Evolutionary conservation across 2,329 filamentous ascomycete species (phyloP).

Genomic region (Periconia digitata): DNA sequence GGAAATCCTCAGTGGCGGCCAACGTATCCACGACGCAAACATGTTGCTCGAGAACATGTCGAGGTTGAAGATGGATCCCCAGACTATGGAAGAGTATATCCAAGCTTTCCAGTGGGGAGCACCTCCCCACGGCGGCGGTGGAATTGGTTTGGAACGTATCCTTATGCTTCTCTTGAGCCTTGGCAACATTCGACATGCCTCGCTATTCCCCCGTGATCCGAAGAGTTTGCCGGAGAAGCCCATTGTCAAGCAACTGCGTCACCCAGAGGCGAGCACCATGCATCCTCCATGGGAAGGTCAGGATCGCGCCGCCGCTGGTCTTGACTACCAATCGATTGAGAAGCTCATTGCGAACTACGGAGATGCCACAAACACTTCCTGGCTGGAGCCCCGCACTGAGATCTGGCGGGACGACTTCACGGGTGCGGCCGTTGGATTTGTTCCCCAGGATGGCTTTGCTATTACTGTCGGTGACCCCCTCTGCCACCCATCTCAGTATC

Average conservation of each 20-base stretch:
- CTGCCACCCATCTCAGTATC: conserved; percentile 77
- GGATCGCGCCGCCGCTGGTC: conserved; percentile 50
- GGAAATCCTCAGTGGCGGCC: conserved; percentile 88
- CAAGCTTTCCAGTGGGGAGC: conserved; percentile 85
- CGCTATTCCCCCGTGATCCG: conserved; percentile 84
- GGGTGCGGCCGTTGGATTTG: conserved; percentile 83
- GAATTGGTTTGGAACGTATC: conserved; percentile 86
- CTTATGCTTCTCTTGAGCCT: conserved; percentile 83
- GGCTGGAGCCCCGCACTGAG: conserved; percentile 85
- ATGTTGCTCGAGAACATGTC: conserved; percentile 78
- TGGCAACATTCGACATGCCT: conserved; percentile 86
- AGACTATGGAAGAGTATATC: conserved; percentile 88
- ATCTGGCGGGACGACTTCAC: conserved; percentile 81
- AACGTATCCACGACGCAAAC: conserved; percentile 82
- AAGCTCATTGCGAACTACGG: conserved; percentile 94
- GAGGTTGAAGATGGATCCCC: conserved; percentile 71
- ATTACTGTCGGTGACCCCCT: conserved; percentile 87
- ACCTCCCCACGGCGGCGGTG: conserved; percentile 85
- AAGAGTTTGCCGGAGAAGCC: conserved; percentile 76
- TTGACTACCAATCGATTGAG: conserved; percentile 71
- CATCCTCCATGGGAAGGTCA: conserved; percentile 64
- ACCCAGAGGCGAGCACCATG: conserved; percentile 84
- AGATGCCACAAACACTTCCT: conserved; percentile 90
- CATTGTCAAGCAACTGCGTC: conserved; percentile 67
- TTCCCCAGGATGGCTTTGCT: conserved; percentile 73